These are phyloP conservation scores for Penicillium aurantiogriseum DNA, from an alignment of 2,329 filamentous ascomycete genomes.

Conservation along the genomic window DNA sequence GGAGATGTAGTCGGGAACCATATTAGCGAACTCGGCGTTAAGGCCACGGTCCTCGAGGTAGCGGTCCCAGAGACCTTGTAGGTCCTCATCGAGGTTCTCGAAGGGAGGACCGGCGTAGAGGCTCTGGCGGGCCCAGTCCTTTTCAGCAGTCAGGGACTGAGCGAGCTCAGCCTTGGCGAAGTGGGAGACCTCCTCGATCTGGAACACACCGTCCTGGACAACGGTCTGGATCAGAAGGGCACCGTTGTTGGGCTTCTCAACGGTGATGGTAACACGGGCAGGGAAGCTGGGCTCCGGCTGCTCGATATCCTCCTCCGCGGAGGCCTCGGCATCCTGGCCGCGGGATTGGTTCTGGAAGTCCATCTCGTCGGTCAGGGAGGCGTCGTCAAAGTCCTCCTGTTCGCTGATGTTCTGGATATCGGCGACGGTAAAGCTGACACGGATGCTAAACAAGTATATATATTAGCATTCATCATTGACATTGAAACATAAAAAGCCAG, in stretches of 20 bases:
- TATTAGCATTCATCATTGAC: conserved; percentile 1
- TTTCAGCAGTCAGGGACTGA: conserved; percentile 71
- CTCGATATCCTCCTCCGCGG: conserved; percentile 45
- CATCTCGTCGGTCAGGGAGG: conserved; percentile 57
- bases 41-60: conserved; percentile 95
- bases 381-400: conserved; percentile 56
- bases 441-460: conserved; percentile 56
- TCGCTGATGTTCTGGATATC: conserved; percentile 70
- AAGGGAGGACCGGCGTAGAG: conserved; percentile 91
- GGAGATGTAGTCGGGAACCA: conserved; percentile 95
- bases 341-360: conserved; percentile 57
- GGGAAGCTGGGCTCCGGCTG: conserved; percentile 64
- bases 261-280: conserved; percentile 77
- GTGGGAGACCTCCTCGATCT: conserved; percentile 89
- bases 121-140: conserved; percentile 71
- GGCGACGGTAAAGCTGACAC: conserved; percentile 78
- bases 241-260: conserved; percentile 84
- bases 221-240: conserved; percentile 83
- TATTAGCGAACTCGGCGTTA: conserved; percentile 79
- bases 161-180: conserved; percentile 76
- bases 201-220: conserved; percentile 79
- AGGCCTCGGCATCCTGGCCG: conserved; percentile 36
- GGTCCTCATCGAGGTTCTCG: conserved; percentile 90
- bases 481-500: neutral
- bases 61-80: conserved; percentile 86